Evolutionary conservation across 208 protist species (phyloP), one percentile per base, ranked within the genome.

Genomic region (Borovskyia barvae): DNA sequence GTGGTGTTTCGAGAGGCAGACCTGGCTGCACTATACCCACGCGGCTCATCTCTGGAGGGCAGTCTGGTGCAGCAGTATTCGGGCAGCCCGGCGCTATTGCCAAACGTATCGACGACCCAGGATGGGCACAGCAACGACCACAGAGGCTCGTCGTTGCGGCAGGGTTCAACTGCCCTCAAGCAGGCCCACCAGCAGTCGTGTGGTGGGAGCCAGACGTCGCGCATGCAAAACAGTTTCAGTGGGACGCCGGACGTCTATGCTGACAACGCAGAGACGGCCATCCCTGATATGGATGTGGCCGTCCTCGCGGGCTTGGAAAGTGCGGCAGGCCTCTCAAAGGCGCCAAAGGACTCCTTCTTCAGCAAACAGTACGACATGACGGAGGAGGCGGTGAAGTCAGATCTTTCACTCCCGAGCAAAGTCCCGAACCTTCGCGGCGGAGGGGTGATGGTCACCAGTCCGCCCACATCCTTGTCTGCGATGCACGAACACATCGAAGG

Each of bases 251-350:
- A 36, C 19, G 14, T 15, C 0, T 20, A 37, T 11, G 43, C 2
- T 9, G 33, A 36, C n/a, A 43, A 35, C 9, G 43, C 48, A 2
- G 32, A 45, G 57, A 75, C 60, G 32, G 45, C 63, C 6, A 76
- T 81, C 30, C 75, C 75, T 2, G 75, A 81, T 56, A 81, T 73
- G 69, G 75, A 76, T 29, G 61, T 75, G 39, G 57, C 55, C 11
- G 58, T 36, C 11, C 29, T 55, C 4, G 48, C 24, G 4, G 54
- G 35, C 41, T 15, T 26, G 26, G 46, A 61, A 28, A 28, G 54
- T 9, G 11, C 36, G 40, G 29, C 33, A 14, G 37, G 12, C 24
- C 6, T 49, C n/a, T 5, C 46, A 24, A 20, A 20, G 9, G 53
- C 19, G 17, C 22, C 33, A 7, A 46, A 26, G 26, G 45, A 66